Conservation (phyloP, 2,329 filamentous ascomycete species). For the Endocalyx cinctus region DNA sequence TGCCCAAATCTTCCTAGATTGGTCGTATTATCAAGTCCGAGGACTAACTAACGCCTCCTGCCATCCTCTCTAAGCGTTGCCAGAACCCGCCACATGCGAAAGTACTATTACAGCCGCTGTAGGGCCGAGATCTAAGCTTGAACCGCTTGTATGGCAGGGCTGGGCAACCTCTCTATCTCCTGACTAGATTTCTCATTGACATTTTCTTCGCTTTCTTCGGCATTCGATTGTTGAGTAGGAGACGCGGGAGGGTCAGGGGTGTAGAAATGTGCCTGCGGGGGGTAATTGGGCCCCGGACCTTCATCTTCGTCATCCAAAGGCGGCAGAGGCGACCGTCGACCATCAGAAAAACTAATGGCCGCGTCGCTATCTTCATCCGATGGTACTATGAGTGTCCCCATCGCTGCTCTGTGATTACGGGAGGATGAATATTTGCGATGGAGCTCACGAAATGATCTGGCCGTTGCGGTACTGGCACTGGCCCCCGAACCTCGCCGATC, state of each 20-base stretch:
- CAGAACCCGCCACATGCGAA: too few relatives aligned
- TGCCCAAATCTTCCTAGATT: too few relatives aligned
- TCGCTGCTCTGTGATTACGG: slow-evolving; percentile 39
- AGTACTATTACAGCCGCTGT: too few relatives aligned
- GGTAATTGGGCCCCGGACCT: slow-evolving; percentile 6
- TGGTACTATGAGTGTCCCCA: slow-evolving; percentile 41
- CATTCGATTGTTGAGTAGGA: slow-evolving; percentile 16
- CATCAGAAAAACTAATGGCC: slow-evolving; percentile 57
- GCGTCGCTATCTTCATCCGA: slow-evolving; percentile 58
- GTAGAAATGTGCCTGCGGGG: slow-evolving; percentile 32
- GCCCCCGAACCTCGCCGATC: slow-evolving; percentile 57
- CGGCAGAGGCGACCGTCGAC: slow-evolving; percentile 50
- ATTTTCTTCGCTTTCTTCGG: slow-evolving; percentile 16
- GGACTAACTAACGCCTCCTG: too few relatives aligned
- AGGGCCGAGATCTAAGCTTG: too few relatives aligned
- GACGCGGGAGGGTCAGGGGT: slow-evolving; percentile 37
- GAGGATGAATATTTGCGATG: slow-evolving; percentile 56
- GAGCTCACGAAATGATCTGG: slow-evolving; percentile 59
- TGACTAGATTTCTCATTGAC: slow-evolving; percentile 13
- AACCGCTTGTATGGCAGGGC: slow-evolving; percentile 30
- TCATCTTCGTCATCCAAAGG: slow-evolving; percentile 35
- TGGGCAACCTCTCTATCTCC: slow-evolving; percentile 22
- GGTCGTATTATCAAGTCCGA: too few relatives aligned
- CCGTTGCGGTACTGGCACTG: slow-evolving; percentile 63
- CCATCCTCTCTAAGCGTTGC: too few relatives aligned